A percentile compares a stretch with the other conserved stretches of the same genome.
Conservation (phyloP, 108 stramenopile species). For the Chaetoceros muelleri region DNA sequence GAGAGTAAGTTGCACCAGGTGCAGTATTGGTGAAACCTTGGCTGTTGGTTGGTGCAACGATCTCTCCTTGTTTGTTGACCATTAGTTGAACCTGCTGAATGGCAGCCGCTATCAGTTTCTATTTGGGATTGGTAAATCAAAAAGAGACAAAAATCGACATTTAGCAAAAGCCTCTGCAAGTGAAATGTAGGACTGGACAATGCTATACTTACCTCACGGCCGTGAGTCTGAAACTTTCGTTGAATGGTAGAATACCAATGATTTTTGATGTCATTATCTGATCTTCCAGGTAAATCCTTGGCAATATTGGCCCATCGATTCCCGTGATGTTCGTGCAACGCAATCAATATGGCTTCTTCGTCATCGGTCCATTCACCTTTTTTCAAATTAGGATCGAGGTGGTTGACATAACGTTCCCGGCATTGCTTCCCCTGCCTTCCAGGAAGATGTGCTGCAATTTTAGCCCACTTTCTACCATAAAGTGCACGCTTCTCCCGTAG, state of each 20-base stretch:
- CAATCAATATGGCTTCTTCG: slow-evolving; percentile 85
- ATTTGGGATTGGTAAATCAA: neutral
- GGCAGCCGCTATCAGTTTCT: slow-evolving; percentile 67
- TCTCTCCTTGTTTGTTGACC: slow-evolving; percentile 1
- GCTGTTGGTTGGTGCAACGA: neutral
- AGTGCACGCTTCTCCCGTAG: slow-evolving; percentile 38
- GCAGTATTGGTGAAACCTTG: neutral
- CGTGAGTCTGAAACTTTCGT: slow-evolving; percentile 70
- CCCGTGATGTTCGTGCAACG: slow-evolving; percentile 74
- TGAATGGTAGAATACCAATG: slow-evolving; percentile 88
- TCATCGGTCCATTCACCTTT: slow-evolving; percentile 93
- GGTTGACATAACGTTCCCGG: slow-evolving; percentile 95
- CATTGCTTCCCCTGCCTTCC: slow-evolving; percentile 98
- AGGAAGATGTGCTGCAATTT: slow-evolving; percentile 86
- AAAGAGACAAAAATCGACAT: neutral
- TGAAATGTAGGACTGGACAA: neutral
- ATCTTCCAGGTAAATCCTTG: slow-evolving; percentile 90
- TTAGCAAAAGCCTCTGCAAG: neutral
- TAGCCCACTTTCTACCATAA: slow-evolving; percentile 87
- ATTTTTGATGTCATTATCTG: slow-evolving; percentile 97
- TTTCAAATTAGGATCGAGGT: slow-evolving; percentile 86
- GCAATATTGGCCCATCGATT: slow-evolving; percentile 86
- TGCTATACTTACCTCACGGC: slow-evolving; percentile 49
- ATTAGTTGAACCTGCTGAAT: slow-evolving; percentile 66
- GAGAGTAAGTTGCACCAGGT: neutral